Evolutionary conservation across 805 yeast species (phyloP).

Genomic region (Osmozyma mogii): DNA sequence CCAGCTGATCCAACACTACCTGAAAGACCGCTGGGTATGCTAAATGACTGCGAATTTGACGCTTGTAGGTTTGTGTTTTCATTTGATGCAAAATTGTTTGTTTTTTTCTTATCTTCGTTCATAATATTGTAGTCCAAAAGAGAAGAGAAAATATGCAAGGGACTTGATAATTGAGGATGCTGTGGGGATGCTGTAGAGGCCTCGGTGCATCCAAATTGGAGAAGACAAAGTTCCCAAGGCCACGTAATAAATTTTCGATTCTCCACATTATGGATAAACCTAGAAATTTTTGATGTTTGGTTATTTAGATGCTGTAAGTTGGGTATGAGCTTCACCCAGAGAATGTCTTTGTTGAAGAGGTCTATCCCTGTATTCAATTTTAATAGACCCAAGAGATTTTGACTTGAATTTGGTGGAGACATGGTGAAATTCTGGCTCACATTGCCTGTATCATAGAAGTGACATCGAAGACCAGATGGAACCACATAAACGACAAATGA

Average conservation of each 20-base stretch:
- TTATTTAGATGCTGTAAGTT: conserved; percentile 62
- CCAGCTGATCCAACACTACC: conserved; percentile 6
- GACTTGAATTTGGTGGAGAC: conserved; percentile 18
- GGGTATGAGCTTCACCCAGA: conserved; percentile 66
- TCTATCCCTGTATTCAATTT: conserved; percentile 28
- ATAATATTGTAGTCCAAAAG: conserved; percentile 27
- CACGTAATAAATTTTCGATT: conserved; percentile 55
- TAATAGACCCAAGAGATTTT: conserved; percentile 22
- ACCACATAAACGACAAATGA: conserved; percentile 30
- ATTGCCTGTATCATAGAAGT: conserved; percentile 24
- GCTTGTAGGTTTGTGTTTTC: conserved; percentile 1
- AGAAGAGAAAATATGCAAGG: conserved; percentile 27
- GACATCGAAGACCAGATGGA: conserved; percentile 38
- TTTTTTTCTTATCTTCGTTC: conserved; percentile 13
- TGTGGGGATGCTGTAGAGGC: conserved; percentile 18
- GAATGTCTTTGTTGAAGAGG: conserved; percentile 14
- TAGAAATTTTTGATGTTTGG: conserved; percentile 53
- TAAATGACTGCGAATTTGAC: conserved; percentile 7
- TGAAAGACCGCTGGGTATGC: conserved; percentile 10
- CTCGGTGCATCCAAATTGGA: conserved; percentile 40
- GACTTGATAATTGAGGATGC: conserved; percentile 28
- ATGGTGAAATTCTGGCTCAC: conserved; percentile 17
- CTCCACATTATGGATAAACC: conserved; percentile 45
- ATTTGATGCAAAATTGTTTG: conserved; percentile 1
- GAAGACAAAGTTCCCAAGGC: conserved; percentile 63